These are phyloP conservation scores for Ricinus communis DNA, from an alignment of 345 rosid genomes.

Conservation along the genomic window DNA sequence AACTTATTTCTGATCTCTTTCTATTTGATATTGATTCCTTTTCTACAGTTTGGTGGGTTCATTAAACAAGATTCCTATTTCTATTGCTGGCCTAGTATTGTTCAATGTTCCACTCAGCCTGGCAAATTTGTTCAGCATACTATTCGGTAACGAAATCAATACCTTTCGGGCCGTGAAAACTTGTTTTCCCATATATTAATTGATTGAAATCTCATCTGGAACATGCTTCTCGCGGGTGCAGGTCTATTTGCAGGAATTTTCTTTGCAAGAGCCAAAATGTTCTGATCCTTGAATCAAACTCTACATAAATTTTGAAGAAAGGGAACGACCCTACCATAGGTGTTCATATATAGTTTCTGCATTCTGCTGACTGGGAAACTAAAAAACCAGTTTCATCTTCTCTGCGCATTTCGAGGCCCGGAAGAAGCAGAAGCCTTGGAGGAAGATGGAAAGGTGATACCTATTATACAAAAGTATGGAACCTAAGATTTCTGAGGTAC, in stretches of 20 bases:
- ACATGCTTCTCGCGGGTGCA: conserved; percentile 56
- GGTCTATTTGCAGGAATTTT: conserved; percentile 83
- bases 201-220: neutral
- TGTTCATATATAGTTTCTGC: too few species aligned
- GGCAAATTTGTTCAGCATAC: conserved; percentile 74
- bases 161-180: neutral
- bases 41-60: conserved; percentile 78
- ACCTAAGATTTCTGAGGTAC: too few species aligned
- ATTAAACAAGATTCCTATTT: conserved; percentile 85
- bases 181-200: neutral
- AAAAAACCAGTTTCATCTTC: too few species aligned
- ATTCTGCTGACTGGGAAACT: too few species aligned
- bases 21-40: neutral
- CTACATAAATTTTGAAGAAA: neutral
- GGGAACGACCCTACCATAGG: too few species aligned
- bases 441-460: too few species aligned
- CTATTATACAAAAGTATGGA: too few species aligned
- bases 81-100: conserved; percentile 65
- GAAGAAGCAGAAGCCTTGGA: too few species aligned
- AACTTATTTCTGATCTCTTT: neutral
- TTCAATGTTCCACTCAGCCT: conserved; percentile 82
- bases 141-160: conserved; percentile 57
- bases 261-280: conserved; percentile 90
- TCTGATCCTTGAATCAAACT: conserved; percentile 29
- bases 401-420: too few species aligned